Evolutionary conservation across 2,329 filamentous ascomycete species (phyloP).

Genomic region (Diplocarpon mali): DNA sequence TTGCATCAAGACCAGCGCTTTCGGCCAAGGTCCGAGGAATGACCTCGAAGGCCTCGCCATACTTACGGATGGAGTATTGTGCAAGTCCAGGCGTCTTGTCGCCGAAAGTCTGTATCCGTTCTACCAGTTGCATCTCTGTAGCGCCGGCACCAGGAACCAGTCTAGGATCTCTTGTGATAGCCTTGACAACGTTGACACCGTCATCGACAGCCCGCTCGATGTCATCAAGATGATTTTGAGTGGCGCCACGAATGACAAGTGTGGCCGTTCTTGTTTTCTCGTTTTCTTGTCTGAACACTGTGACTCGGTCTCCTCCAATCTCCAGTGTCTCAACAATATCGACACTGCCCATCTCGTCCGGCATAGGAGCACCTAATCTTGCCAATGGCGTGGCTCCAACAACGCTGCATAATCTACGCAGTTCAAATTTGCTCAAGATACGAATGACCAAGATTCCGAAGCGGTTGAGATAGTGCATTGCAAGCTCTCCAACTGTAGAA

Average conservation of each 20-base stretch:
- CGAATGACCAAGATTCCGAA: constrained; percentile 95
- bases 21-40: constrained; percentile 89
- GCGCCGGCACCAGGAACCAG: constrained; percentile 91
- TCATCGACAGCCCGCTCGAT: constrained; percentile 95
- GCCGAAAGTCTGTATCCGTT: constrained; percentile 79
- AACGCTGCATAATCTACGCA: constrained; percentile 87
- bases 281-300: constrained; percentile 94
- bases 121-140: constrained; percentile 85
- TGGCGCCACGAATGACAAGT: constrained; percentile 86
- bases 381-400: constrained; percentile 95
- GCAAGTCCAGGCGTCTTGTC: constrained; percentile 88
- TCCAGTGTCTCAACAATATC: constrained; percentile 95
- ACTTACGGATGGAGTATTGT: constrained; percentile 97
- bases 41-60: constrained; percentile 93
- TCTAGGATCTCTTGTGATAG: constrained; percentile 85
- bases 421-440: constrained; percentile 95
- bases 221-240: constrained; percentile 96
- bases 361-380: constrained; percentile 92
- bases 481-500: constrained; percentile 87
- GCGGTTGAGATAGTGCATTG: constrained; percentile 95
- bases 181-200: constrained; percentile 97
- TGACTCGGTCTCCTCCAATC: constrained; percentile 95
- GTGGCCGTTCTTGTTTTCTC: constrained; percentile 89
- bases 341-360: constrained; percentile 95
- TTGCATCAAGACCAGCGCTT: constrained; percentile 89